Base-by-base conservation (phyloP, 148 eudicot species). In the Salicornia ramosissima region DNA sequence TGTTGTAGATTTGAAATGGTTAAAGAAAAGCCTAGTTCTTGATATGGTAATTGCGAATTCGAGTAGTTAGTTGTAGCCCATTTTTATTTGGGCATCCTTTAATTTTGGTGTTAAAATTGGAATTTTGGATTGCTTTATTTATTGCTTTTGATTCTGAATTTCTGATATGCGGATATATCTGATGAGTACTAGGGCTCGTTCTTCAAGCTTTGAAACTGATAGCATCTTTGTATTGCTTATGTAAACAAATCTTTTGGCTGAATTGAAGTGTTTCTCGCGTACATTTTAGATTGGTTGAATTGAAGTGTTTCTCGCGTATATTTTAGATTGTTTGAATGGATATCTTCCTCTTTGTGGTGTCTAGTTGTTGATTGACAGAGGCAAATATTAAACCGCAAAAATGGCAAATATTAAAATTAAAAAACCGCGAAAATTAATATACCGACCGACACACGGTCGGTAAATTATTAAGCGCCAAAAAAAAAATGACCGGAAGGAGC, bases 141-240 rank as follows among this genome's bases (percentile, higher is more conserved):
- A 33, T 49, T 49, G 22, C 54, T 33, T 16, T 21, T 71, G 46
- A 60, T 49, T 71, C 14, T 71, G 28, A n/a, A n/a, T n/a, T n/a
- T n/a, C n/a, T n/a, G n/a, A n/a, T n/a, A n/a, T n/a, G n/a, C n/a
- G n/a, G n/a, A n/a, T n/a, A n/a, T n/a, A n/a, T n/a, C n/a, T n/a
- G n/a, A n/a, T n/a, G n/a, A n/a, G n/a, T n/a, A n/a, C n/a, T n/a
- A n/a, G n/a, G n/a, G n/a, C n/a, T n/a, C 4, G 8, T 10, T 45
- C 15, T 18, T 7, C 18, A 2, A 4, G 59, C 36, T 26, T 8
- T 29, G 33, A 10, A 47, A 71, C 24, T 60, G 46, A 19, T 71
- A 39, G 39, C 67, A 21, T 2, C 7, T 49, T 31, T 24, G 45
- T 34, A 9, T 49, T 34, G 39, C 31, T n/a, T n/a, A n/a, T n/a